These are phyloP conservation scores for Amanita pallidorosea DNA, from an alignment of 768 basidiomycete species.

Conservation along the genomic window DNA sequence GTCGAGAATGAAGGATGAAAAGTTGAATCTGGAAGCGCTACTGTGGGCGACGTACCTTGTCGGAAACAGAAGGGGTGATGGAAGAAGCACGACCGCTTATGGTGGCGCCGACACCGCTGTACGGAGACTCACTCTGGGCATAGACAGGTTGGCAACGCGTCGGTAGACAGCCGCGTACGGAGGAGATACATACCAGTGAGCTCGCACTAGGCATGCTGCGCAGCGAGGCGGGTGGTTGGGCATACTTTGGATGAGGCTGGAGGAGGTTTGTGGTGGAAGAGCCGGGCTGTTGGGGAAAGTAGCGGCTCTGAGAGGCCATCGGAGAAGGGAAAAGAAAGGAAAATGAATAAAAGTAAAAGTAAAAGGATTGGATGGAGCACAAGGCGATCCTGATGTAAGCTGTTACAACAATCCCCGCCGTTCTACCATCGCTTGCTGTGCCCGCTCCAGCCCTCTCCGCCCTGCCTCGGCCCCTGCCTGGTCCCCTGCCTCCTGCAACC, in stretches of 20 bases:
- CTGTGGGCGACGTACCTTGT: conserved; percentile 32
- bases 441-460: conserved; percentile 11
- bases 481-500: conserved; percentile 42
- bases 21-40: background rate
- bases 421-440: background rate
- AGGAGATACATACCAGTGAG: conserved; percentile 27
- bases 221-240: conserved; percentile 25
- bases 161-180: background rate
- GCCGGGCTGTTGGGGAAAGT: conserved; percentile 23
- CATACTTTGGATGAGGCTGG: conserved; percentile 32
- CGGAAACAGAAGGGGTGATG: conserved; percentile 36
- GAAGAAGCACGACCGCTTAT: conserved; percentile 16
- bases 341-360: background rate
- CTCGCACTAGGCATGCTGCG: conserved; percentile 25
- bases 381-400: conserved; percentile 9
- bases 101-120: conserved; percentile 16
- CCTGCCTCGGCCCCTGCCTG: conserved; percentile 29
- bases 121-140: conserved; percentile 29
- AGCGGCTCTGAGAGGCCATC: conserved; percentile 29
- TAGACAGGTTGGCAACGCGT: background rate
- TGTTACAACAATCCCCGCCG: conserved; percentile 11
- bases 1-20: conserved; percentile 3
- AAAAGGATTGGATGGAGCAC: conserved; percentile 11
- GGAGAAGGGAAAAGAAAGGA: conserved; percentile 9
- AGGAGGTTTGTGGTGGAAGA: conserved; percentile 47